phyloP scores from a whole-genome alignment of 257 asterid genomes.

The Misopates orontium region DNA sequence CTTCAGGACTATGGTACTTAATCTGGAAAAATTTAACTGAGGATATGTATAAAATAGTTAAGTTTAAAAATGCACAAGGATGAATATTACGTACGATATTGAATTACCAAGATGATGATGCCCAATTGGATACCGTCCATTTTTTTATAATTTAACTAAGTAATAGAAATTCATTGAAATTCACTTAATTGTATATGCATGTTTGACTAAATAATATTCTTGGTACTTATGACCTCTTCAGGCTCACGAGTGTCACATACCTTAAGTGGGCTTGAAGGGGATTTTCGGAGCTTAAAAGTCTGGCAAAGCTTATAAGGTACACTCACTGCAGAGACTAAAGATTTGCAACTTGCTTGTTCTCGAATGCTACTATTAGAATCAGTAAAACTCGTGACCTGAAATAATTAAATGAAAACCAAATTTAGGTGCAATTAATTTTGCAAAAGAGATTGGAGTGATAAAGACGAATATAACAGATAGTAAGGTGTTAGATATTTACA shows the following conservation, averaged over 20 bases:
- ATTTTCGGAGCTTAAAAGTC: slow-evolving; percentile 50
- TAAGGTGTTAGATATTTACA: neutral
- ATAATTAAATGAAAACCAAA: neutral
- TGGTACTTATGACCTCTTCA: too few relatives aligned
- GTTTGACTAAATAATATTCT: too few relatives aligned
- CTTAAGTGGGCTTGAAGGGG: slow-evolving; percentile 62
- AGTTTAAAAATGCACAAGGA: too few relatives aligned
- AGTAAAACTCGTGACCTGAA: slow-evolving; percentile 63
- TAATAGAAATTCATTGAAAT: too few relatives aligned
- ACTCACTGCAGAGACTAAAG: slow-evolving; percentile 49
- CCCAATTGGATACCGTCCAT: too few relatives aligned
- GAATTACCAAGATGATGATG: too few relatives aligned
- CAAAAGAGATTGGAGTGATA: neutral
- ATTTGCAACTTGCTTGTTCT: slow-evolving; percentile 80
- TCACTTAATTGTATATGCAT: too few relatives aligned
- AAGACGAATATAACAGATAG: too few relatives aligned
- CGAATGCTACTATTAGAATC: slow-evolving; percentile 55
- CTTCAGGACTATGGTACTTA: slow-evolving; percentile 51
- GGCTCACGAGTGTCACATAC: slow-evolving; percentile 32
- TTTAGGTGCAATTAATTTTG: neutral
- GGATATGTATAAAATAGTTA: too few relatives aligned
- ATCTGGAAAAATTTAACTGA: slow-evolving; percentile 35
- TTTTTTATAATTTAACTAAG: too few relatives aligned
- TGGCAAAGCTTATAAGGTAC: slow-evolving; percentile 70
- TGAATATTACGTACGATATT: too few relatives aligned